A percentile compares a stretch with the other conserved stretches of the same genome.
Evolutionary conservation across 2,329 filamentous ascomycete species (phyloP).

Genomic region (Claviceps maximensis): DNA sequence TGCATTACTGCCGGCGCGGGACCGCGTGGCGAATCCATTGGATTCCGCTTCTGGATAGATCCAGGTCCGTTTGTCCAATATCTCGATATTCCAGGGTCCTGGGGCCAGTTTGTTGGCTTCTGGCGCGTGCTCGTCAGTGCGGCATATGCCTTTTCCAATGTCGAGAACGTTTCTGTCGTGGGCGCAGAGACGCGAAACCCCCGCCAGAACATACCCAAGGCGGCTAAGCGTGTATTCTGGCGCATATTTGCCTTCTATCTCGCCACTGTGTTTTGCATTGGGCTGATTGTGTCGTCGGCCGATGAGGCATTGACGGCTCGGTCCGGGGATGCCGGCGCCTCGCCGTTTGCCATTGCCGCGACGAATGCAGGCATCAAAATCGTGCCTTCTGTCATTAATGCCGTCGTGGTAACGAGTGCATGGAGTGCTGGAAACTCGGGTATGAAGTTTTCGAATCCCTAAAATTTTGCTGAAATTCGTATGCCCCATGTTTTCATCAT

Average conservation of each 20-base stretch:
- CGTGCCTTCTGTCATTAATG: slow-evolving; percentile 40
- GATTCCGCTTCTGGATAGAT: slow-evolving; percentile 46
- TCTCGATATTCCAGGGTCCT: slow-evolving; percentile 37
- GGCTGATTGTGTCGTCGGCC: slow-evolving; percentile 32
- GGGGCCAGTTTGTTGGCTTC: slow-evolving; percentile 33
- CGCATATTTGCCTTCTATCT: slow-evolving; percentile 40
- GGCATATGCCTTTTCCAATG: slow-evolving; percentile 38
- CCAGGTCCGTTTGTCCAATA: slow-evolving; percentile 36
- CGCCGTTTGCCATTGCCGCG: slow-evolving; percentile 39
- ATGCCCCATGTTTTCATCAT: background rate
- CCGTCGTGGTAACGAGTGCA: slow-evolving; percentile 23
- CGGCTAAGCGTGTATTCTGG: slow-evolving; percentile 42
- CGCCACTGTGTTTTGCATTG: slow-evolving; percentile 36
- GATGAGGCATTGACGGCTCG: slow-evolving; percentile 16
- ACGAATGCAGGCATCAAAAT: slow-evolving; percentile 34
- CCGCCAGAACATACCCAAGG: slow-evolving; percentile 32
- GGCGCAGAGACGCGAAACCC: slow-evolving; percentile 38
- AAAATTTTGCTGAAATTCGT: background rate
- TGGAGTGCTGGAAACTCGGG: slow-evolving; percentile 11
- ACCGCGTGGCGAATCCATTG: slow-evolving; percentile 39
- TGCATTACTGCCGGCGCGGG: slow-evolving; percentile 7
- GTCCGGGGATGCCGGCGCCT: slow-evolving; percentile 27
- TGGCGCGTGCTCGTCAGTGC: slow-evolving; percentile 19
- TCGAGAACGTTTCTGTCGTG: slow-evolving; percentile 32
- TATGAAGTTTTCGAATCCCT: background rate